Evolutionary conservation across 768 basidiomycete species (phyloP), one percentile per base, ranked within the genome.

Genomic region (Amanita polypyramis): DNA sequence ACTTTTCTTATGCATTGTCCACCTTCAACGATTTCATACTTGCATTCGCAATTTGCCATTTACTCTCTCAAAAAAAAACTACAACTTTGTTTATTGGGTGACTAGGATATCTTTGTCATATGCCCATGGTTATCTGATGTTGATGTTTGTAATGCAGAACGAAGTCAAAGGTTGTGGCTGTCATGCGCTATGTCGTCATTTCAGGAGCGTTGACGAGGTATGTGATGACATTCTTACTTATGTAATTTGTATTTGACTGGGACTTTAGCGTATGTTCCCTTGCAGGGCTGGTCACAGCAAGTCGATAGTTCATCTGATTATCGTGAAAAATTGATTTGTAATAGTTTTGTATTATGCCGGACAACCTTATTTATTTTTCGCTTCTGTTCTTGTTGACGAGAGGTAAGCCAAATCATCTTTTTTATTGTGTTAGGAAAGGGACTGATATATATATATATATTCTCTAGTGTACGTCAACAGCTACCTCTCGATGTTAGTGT

Each of bases 121-220:
- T 9, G 4, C 21, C 25, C 5, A 14, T 21, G 3, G 6, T 6
- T 6, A 15, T 5, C 35, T 12, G 39, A 6, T 11, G n/a, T 11
- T 40, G 38, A 40, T 9, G 5, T 3, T 10, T 27, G 10, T 21
- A 6, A 4, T 32, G n/a, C 25, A 60, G 59, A 37, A 58, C 55
- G 30, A 53, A 55, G 23, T 52, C 35, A 15, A 58, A 43, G 21
- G 54, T 60, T 6, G 25, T 51, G n/a, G 38, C 45, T 23, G 53
- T 58, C 15, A 50, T 55, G 4, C 52, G 59, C n/a, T 53, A 57
- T 55, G 50, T 48, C 14, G 19, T 58, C 7, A 45, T 52, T 20
- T 58, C 59, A 39, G 59, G 59, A 10, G 49, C 52, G 23, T 41
- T 57, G 39, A 60, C 59, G 3, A 58, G 47, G 58, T 41, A 9